Conservation (phyloP, 2,329 filamentous ascomycete genomes). For the Diaporthe sp. region DNA sequence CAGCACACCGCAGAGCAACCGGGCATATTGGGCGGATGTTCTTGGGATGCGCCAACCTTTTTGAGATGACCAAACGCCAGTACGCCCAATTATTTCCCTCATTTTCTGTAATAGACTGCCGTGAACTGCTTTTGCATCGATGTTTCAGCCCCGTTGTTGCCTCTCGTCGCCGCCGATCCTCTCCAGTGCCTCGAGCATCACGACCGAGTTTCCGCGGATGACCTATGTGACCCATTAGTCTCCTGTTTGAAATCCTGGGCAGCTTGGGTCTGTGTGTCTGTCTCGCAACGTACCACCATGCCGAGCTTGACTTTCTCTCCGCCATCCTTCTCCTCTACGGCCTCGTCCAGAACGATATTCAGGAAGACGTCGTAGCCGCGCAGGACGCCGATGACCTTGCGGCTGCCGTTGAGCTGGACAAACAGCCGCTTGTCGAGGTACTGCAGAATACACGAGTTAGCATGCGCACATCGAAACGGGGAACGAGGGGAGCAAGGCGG, state of each 20-base stretch:
- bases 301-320: slow-evolving; percentile 92
- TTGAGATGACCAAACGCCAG: slow-evolving; percentile 33
- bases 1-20: slow-evolving; percentile 16
- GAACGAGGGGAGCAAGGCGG: background rate
- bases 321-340: slow-evolving; percentile 92
- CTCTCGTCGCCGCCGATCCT: slow-evolving; percentile 75
- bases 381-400: slow-evolving; percentile 94
- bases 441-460: slow-evolving; percentile 61
- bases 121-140: background rate
- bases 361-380: slow-evolving; percentile 99
- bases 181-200: slow-evolving; percentile 92
- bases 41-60: slow-evolving; percentile 32
- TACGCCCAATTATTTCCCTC: slow-evolving; percentile 27
- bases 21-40: slow-evolving; percentile 30
- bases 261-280: background rate
- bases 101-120: background rate
- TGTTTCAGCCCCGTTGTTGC: slow-evolving; percentile 47
- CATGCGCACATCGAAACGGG: background rate
- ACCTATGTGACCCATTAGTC: slow-evolving; percentile 67
- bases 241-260: background rate
- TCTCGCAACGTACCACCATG: slow-evolving; percentile 80
- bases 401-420: slow-evolving; percentile 96
- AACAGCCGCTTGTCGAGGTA: slow-evolving; percentile 99
- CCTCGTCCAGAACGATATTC: slow-evolving; percentile 98
- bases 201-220: slow-evolving; percentile 97